Percentiles rank a stretch among this genome's conserved stretches.
Conservation (phyloP, 2,329 filamentous ascomycete genomes). For the Sporothrix pseudoabietina region DNA sequence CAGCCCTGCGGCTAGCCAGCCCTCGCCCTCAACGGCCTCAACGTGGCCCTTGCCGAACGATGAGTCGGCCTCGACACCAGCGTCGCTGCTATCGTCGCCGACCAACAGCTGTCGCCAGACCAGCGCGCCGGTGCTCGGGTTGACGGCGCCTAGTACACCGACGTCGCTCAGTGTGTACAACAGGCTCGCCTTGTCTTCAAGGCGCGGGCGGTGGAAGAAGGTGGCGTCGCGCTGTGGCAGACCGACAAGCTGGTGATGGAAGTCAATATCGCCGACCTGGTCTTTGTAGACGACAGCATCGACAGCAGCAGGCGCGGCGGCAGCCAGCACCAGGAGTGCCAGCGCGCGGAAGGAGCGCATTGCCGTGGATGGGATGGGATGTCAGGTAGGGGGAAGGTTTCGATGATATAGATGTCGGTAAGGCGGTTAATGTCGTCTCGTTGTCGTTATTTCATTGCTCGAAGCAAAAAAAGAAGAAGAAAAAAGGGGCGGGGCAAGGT, state of each 20-base stretch:
- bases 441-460: constrained; percentile 6
- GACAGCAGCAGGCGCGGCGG: constrained; percentile 44
- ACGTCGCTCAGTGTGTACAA: constrained; percentile 89
- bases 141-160: constrained; percentile 80
- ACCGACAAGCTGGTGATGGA: constrained; percentile 87
- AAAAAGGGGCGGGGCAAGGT: neutral
- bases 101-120: constrained; percentile 82
- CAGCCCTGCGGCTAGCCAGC: constrained; percentile 72
- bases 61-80: constrained; percentile 39
- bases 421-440: neutral
- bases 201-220: constrained; percentile 89
- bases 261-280: constrained; percentile 89
- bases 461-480: neutral
- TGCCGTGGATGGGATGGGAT: neutral
- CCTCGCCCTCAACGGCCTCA: constrained; percentile 75
- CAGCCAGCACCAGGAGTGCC: constrained; percentile 23
- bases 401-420: neutral
- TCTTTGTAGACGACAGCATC: constrained; percentile 75
- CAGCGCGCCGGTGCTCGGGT: constrained; percentile 79
- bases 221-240: constrained; percentile 79
- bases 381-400: neutral
- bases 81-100: constrained; percentile 46
- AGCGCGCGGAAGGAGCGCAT: constrained; percentile 28
- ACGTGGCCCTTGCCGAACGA: constrained; percentile 51
- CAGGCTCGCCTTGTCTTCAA: constrained; percentile 80